Evolutionary conservation across 176 grass and related monocot species (phyloP), one percentile per base, ranked within the genome.

Genomic region (Puya raimondii): DNA sequence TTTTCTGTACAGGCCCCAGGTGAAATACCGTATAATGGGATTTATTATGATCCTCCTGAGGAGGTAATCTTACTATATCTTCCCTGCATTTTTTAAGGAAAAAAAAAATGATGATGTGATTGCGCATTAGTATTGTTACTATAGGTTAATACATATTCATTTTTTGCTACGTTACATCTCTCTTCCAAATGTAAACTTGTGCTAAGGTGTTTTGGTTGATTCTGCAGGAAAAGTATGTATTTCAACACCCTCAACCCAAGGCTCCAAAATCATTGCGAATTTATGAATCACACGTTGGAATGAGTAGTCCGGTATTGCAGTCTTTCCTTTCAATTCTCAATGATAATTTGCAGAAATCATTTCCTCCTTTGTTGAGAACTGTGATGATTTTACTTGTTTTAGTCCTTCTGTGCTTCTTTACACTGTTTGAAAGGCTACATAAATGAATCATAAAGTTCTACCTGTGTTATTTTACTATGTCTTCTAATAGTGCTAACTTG

Each of bases 271-370:
- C 93, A 74, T 63, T 96, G 68, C 67, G 88, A 72, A 96, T 96
- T 83, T 96, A 96, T 74, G 93, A 96, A 86, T 87, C 86, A 51
- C 93, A 96, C 87, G 79, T 96, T 80, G 93, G 93, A 83, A 96
- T 96, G 88, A 96, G 93, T 72, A 96, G 93, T 80, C 81, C 86
- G 71, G 93, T 96, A 87, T 71, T 74, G 72, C 63, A 54, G 12
- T 25, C 76, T 64, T 80, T 50, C 64, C 26, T 70, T 84, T 53
- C 48, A 51, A 63, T 78, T 70, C 47, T 69, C 68, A 29, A 64
- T 68, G 33, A 14, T 76, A 25, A 12, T 56, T 56, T 14, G 12
- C 12, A n/a, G 52, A n/a, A 56, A n/a, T 56, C 12, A 56, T 56
- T 56, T 14, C 11, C 54, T 58, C 16, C 4, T 58, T 66, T 48